A percentile compares a stretch with the other conserved stretches of the same genome.
phyloP scores from a whole-genome alignment of 2,329 filamentous ascomycete species.

The Paecilomyces sp. region DNA sequence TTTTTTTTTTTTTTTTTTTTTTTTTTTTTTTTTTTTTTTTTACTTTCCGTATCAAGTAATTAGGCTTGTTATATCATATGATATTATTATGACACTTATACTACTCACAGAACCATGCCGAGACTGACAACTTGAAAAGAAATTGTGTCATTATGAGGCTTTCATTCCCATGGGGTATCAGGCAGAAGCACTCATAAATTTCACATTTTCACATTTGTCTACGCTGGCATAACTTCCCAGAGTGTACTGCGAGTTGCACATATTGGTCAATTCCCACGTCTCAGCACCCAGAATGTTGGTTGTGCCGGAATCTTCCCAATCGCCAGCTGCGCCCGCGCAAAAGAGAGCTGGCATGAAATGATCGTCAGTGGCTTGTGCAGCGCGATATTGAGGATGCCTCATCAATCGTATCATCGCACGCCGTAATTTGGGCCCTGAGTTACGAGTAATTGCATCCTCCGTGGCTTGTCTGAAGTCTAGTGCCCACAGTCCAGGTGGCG shows the following conservation, averaged over 20 bases:
- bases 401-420: slow-evolving; percentile 55
- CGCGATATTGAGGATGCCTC: slow-evolving; percentile 60
- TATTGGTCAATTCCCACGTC: slow-evolving; percentile 61
- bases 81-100: no score
- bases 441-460: slow-evolving; percentile 52
- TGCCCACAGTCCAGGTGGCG: slow-evolving; percentile 53
- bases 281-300: slow-evolving; percentile 41
- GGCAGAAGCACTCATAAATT: no score
- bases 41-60: no score
- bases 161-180: no score
- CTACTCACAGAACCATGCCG: no score
- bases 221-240: slow-evolving; percentile 28
- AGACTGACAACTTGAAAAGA: no score
- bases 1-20: no score
- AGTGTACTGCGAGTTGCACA: slow-evolving; percentile 57
- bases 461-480: slow-evolving; percentile 61
- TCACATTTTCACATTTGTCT: no score
- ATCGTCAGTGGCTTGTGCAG: slow-evolving; percentile 64
- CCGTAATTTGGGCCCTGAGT: slow-evolving; percentile 48
- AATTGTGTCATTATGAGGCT: no score
- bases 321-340: slow-evolving; percentile 51
- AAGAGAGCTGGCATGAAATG: slow-evolving; percentile 63
- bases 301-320: slow-evolving; percentile 36
- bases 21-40: no score
- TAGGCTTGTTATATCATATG: no score